Conservation (phyloP, 495 filamentous ascomycete species). For the Tuber melanosporum region DNA sequence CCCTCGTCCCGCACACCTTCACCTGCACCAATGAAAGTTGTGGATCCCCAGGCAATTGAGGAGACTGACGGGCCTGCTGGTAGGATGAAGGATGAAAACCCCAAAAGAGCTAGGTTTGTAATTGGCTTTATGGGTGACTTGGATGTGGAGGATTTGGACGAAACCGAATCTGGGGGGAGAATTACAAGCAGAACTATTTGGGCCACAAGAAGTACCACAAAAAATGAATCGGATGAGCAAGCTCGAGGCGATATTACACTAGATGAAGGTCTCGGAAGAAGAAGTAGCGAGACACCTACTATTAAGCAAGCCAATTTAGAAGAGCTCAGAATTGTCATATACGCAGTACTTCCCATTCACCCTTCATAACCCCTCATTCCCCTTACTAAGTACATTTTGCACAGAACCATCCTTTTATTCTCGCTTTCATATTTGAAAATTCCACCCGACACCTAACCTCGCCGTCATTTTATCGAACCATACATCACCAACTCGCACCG, state of each 20-base stretch:
- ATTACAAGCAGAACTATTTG: conserved; percentile 39
- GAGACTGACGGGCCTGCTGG: conserved; percentile 6
- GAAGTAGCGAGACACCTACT: conserved; percentile 7
- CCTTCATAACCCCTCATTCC: background rate
- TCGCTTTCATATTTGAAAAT: conserved; percentile 77
- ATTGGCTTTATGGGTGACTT: conserved; percentile 40
- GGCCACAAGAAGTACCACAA: conserved; percentile 15
- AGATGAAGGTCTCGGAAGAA: conserved; percentile 10
- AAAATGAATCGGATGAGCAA: background rate
- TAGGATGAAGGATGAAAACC: conserved; percentile 4
- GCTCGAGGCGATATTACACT: background rate
- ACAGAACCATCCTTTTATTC: conserved; percentile 75
- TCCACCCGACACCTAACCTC: conserved; percentile 60
- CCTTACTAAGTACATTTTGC: conserved; percentile 10
- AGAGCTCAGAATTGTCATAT: conserved; percentile 39
- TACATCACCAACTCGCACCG: conserved; percentile 75
- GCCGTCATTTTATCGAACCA: conserved; percentile 65
- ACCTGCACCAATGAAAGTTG: conserved; percentile 19
- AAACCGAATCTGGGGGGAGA: conserved; percentile 17
- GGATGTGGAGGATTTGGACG: conserved; percentile 34
- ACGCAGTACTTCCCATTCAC: conserved; percentile 24
- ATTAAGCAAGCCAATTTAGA: conserved; percentile 17
- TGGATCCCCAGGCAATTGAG: conserved; percentile 25
- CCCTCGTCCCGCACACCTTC: conserved; percentile 9
- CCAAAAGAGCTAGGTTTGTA: conserved; percentile 29